These are phyloP conservation scores for Saturnispora gosingensis DNA, from an alignment of 805 yeast genomes.

Conservation along the genomic window DNA sequence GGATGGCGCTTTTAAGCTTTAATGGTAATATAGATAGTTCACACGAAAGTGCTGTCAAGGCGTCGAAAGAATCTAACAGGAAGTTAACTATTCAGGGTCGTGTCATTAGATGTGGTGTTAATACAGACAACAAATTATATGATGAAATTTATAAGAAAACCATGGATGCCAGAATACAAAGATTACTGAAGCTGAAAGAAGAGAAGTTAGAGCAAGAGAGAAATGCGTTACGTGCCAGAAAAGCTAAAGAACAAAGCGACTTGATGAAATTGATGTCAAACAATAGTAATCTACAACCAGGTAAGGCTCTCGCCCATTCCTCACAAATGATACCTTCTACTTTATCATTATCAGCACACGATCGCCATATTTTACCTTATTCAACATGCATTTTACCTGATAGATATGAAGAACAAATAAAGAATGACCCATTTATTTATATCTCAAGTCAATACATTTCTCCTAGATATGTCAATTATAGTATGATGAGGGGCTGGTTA, in stretches of 20 bases:
- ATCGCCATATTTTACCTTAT: constrained; percentile 23
- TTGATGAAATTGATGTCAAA: neutral
- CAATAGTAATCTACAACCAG: neutral
- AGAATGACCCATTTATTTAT: constrained; percentile 48
- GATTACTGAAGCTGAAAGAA: constrained; percentile 29
- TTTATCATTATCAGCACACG: constrained; percentile 21
- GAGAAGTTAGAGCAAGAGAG: constrained; percentile 14
- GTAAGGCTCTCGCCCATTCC: neutral
- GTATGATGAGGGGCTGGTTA: constrained; percentile 51
- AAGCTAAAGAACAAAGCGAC: neutral
- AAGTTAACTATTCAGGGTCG: constrained; percentile 43
- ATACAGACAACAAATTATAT: constrained; percentile 33
- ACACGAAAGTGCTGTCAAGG: constrained; percentile 36
- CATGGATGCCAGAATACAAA: constrained; percentile 29
- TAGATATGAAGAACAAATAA: constrained; percentile 40
- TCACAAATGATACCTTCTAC: neutral
- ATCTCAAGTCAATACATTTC: constrained; percentile 44
- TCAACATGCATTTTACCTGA: constrained; percentile 32
- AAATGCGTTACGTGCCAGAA: constrained; percentile 12
- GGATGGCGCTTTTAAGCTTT: constrained; percentile 56
- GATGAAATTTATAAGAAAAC: constrained; percentile 25
- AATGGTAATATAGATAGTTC: constrained; percentile 48
- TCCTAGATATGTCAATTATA: constrained; percentile 37
- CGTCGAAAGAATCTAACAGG: constrained; percentile 32
- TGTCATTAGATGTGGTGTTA: constrained; percentile 43